Evolutionary conservation across 176 grass and related monocot genomes (phyloP).

Genomic region (Metroxylon sagu): DNA sequence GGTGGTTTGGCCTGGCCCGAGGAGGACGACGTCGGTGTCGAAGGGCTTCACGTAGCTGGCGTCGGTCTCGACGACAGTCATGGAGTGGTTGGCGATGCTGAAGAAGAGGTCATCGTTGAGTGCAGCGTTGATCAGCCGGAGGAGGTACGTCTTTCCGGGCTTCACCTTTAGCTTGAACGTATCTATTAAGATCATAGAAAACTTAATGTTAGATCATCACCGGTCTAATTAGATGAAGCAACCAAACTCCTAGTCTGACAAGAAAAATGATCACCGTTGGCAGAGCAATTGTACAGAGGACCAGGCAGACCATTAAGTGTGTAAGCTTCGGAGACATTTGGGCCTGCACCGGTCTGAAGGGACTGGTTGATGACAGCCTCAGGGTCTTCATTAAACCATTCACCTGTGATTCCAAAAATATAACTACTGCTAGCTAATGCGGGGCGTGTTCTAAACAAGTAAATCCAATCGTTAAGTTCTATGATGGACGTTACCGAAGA

Average conservation of each 20-base stretch:
- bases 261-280: background rate
- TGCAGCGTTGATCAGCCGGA: conserved; percentile 71
- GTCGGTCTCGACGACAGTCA: conserved; percentile 71
- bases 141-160: conserved; percentile 52
- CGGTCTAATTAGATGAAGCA: too few species aligned
- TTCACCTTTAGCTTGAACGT: conserved; percentile 63
- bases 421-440: background rate
- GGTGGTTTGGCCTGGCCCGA: conserved; percentile 68
- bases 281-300: conserved; percentile 60
- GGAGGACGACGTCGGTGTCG: conserved; percentile 32
- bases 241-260: background rate
- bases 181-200: conserved; percentile 18
- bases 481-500: conserved; percentile 36
- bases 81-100: conserved; percentile 60
- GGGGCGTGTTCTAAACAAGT: background rate
- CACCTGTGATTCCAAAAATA: conserved; percentile 27
- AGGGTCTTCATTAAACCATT: conserved; percentile 60
- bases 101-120: conserved; percentile 92
- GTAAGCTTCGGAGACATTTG: conserved; percentile 60
- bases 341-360: conserved; percentile 39
- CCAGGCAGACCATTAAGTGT: conserved; percentile 68
- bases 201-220: background rate
- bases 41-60: conserved; percentile 64
- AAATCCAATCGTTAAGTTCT: background rate
- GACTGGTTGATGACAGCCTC: conserved; percentile 57